A percentile compares a stretch with the other conserved stretches of the same genome.
Conservation (phyloP, 2,329 filamentous ascomycete genomes). For the Aureobasidium sp. region DNA sequence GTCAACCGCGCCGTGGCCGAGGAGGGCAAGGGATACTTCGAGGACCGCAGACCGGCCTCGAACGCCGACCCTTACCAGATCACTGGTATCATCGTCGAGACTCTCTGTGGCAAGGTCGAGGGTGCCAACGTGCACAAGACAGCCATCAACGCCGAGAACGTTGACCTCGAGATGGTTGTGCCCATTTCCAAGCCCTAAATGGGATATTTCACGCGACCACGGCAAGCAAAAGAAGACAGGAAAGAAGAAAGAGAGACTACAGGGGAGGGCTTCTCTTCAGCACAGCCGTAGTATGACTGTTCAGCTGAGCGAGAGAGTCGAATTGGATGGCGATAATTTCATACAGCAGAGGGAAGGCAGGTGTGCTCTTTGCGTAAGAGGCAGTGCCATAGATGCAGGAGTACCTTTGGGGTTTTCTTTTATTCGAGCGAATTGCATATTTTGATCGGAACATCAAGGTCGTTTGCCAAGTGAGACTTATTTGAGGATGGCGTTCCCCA, state of each 20-base stretch:
- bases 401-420: neutral
- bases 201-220: constrained; percentile 10
- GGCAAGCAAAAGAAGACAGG: neutral
- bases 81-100: constrained; percentile 72
- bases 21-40: constrained; percentile 92
- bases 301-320: neutral
- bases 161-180: constrained; percentile 30
- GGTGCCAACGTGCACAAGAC: constrained; percentile 38
- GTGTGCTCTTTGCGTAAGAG: neutral
- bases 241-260: neutral
- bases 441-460: constrained; percentile 1
- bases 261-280: neutral
- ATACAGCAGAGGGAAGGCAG: neutral
- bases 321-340: neutral
- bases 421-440: constrained; percentile 4
- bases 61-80: constrained; percentile 84
- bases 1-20: constrained; percentile 78
- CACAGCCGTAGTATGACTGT: neutral
- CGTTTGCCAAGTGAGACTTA: constrained; percentile 4
- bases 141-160: constrained; percentile 25
- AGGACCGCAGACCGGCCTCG: constrained; percentile 59
- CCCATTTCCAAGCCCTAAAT: constrained; percentile 24
- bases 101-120: constrained; percentile 44
- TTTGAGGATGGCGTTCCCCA: neutral
- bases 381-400: neutral